Evolutionary conservation across 768 basidiomycete genomes (phyloP), one percentile per base, ranked within the genome.

Genomic region (Leccinellum luteum): DNA sequence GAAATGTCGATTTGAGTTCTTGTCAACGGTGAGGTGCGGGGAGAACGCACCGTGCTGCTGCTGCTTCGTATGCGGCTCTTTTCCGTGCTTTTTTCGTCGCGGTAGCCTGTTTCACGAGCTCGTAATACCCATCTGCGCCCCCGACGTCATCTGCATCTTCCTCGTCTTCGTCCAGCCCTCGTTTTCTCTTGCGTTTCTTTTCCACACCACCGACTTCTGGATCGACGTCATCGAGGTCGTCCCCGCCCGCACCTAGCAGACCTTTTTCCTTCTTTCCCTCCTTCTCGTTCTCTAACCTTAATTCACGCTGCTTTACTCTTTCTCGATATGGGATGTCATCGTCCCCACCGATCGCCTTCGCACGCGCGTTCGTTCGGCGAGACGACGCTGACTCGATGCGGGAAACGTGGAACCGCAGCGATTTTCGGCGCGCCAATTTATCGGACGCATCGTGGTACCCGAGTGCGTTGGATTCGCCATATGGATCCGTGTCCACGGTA

Each of bases 311-410:
- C 69, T 82, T 86, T 74, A 79, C 80, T 50, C 87, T 78, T 66
- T 92, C 90, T 45, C 85, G 81, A 66, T 95, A 92, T 17, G 97
- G 97, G 48, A 98, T 79, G 67, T 99, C 97, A 66, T 98, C 96
- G 69, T 99, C 97, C 17, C 97, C 97, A 30, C 91, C 89, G 52
- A 85, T 70, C 5, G 89, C 85, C 25, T 80, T 81, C 60, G 76
- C 80, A 56, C 91, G 79, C 6, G 92, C 93, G 28, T 83, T 84
- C 55, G 85, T 83, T 54, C 95, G 81, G 58, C 90, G 79, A 12
- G 87, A 85, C 53, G 85, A 82, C 6, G 92, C 83, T 56, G 86
- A 86, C 68, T 92, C 92, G 65, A 99, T 95, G 69, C 89, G 90
- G 54, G 91, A 83, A 5, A 93, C 94, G 73, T 98, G 92, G 85